Base-by-base conservation (phyloP, 768 basidiomycete species). In the Suillus paluster region DNA sequence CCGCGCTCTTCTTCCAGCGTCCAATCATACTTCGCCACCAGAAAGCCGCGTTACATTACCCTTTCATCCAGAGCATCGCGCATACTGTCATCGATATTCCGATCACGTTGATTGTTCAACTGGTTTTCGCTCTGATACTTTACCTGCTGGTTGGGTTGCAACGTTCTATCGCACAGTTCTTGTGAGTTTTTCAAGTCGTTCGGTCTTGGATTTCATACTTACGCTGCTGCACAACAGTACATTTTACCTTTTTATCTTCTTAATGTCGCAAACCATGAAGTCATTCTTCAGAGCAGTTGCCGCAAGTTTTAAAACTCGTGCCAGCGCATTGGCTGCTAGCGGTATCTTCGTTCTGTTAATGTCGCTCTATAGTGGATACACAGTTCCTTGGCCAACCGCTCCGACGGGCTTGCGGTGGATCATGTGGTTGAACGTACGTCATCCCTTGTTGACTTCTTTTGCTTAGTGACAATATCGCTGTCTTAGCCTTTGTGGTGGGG, bases 261-360 rank as follows among this genome's bases (percentile, higher is more conserved):
- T 79, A 3, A 82, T 87, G 62, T 81, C 87, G 38, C 57, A 93
- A 36, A 75, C 86, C 10, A 89, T 94, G 84, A 89, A 88, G 70
- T 86, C 86, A 0, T 87, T 88, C 80, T 96, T 94, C 81, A 82
- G 92, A 33, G 79, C 80, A 0, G 66, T 91, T 17, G 87, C 88
- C 1, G 86, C 90, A 1, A 78, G 79, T 8, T 86, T 87, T 68
- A 79, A 79, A 50, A 78, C 80, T 7, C 82, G 84, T 56, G 84
- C 88, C 0, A 82, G 86, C 0, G 88, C 89, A 7, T 86, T 87
- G 66, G 81, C 88, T 9, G 62, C 89, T 9, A 85, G 83, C 5
- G 86, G 84, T 53, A 68, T 86, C 62, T 60, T 79, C 17, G 73
- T 86, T 39, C 77, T 90, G 65, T 75, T 79, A 12, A 78, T 87